Evolutionary conservation across 495 filamentous ascomycete genomes (phyloP), one percentile per base, ranked within the genome.

Genomic region (Jackrogersella multiformis): DNA sequence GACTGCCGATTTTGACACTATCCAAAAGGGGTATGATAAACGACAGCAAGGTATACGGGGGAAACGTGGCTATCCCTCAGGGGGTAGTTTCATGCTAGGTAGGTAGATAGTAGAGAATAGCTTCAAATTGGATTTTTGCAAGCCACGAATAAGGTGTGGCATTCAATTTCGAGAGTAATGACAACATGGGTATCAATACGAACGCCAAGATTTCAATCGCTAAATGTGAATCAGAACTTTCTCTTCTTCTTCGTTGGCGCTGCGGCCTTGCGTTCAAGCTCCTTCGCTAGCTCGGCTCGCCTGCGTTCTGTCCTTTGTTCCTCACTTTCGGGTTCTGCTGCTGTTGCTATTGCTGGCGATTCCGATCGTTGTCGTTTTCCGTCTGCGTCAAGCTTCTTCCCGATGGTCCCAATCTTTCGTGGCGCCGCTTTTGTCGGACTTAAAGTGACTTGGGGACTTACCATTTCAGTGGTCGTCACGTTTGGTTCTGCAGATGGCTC

Each of bases 241-340:
- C 89, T 81, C 73, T 90, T 93, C 77, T 85, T 87, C 78, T 90
- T 92, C 73, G 84, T 85, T 10, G 82, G 82, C 6, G 82, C 85
- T 18, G 87, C 85, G n/a, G 81, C 84, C 67, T 87, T 88, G 66
- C 74, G 82, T 61, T 88, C 86, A n/a, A 92, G 76, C 49, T 90
- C 84, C 49, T 81, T 81, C 67, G 89, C 87, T 55, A 92, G 69
- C 66, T 89, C 84, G 45, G 83, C 82, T 20, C 90, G 81, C 66
- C 86, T 91, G 55, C 85, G 83, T 56, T 88, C 80, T 4, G 88
- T 86, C 53, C 81, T 84, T 68, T 91, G 85, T 51, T 83, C 62
- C 5, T 72, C 73, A 9, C 70, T 71, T 48, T 75, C 71, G 15
- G 54, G 20, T 58, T 71, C 63, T 35, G 41, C 56, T 7, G 45